Base-by-base conservation (phyloP, 148 eudicot genomes). In the Linanthus parryae region DNA sequence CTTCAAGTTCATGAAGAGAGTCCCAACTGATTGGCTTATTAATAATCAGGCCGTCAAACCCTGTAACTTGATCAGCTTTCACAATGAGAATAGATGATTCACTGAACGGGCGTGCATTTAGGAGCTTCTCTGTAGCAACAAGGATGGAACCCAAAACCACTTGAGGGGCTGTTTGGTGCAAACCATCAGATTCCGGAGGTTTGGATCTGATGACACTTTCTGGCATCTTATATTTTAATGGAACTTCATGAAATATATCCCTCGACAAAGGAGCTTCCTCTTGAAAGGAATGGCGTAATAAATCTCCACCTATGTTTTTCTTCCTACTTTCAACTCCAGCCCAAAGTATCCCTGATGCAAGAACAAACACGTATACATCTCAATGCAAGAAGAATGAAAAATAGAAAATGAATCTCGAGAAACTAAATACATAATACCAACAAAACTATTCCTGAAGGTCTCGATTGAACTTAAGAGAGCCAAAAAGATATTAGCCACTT, bases 1-100 rank as follows among this genome's bases (percentile, higher is more conserved):
- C 69, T 45, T 68, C 72, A 30, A 66, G 59, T 35, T 57, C 65
- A 27, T 69, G 48, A 14, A 80, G 62, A 21, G 81, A 66, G 46
- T 80, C 85, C 91, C 95, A 80, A 63, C 65, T 78, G 54, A 90
- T 67, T 37, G 49, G 83, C 55, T 83, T 90, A 62, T 90, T 90
- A 21, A 83, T 38, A 11, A 90, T 82, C 40, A 90, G 57, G 44
- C 97, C 97, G 62, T 71, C 81, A 62, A 82, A 80, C 24, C 91
- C 88, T n/a, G 68, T 46, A 62, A 44, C 62, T 33, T 46, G 70
- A 63, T 80, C 74, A n/a, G 75, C 88, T 54, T 71, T 74, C 51
- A 82, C 78, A 23, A 85, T 73, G 30, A 89, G 80, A 30, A 89
- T 66, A 43, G 29, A 65, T 15, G 88, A 73, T 49, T 67, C 57